Evolutionary conservation across 1,284 basidiomycete species (phyloP).

Genomic region (Sporisorium sorghi): DNA sequence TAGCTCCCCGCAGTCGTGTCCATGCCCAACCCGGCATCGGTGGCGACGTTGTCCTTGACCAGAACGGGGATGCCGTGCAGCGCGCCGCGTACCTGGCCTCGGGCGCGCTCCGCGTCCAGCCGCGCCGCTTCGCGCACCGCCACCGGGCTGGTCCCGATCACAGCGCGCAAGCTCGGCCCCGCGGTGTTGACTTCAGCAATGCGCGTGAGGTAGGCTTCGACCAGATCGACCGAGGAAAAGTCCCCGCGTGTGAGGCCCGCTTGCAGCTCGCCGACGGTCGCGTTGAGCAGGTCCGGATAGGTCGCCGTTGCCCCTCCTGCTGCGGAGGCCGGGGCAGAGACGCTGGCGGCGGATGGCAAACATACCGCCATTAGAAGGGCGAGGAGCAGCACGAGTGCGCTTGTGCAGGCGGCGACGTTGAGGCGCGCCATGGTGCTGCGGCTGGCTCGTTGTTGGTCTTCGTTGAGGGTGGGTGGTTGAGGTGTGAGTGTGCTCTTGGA

Average conservation of each 20-base stretch:
- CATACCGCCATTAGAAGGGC: constrained; percentile 13
- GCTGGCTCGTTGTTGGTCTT: background rate
- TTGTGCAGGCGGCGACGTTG: constrained; percentile 7
- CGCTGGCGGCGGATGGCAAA: constrained; percentile 4
- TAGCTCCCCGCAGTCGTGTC: constrained; percentile 74
- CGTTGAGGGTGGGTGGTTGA: background rate
- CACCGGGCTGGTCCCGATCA: constrained; percentile 77
- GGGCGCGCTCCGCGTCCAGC: constrained; percentile 74
- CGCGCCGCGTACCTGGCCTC: constrained; percentile 72
- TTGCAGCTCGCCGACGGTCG: constrained; percentile 26
- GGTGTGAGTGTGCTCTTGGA: too few species aligned
- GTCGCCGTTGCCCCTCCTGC: too few species aligned
- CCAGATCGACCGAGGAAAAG: constrained; percentile 31
- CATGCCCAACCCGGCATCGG: constrained; percentile 74
- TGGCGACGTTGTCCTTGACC: constrained; percentile 79
- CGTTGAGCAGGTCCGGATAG: constrained; percentile 45
- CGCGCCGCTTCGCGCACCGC: constrained; percentile 71
- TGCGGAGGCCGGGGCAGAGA: too few species aligned
- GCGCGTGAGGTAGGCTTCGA: constrained; percentile 76
- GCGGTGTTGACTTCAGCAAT: constrained; percentile 77
- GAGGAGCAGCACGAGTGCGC: constrained; percentile 20
- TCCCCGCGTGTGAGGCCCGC: constrained; percentile 17
- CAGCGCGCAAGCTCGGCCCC: constrained; percentile 74
- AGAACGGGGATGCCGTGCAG: constrained; percentile 80
- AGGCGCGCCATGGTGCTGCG: background rate